Base-by-base conservation (phyloP, 441 rosid species). In the Populus hybrid region DNA sequence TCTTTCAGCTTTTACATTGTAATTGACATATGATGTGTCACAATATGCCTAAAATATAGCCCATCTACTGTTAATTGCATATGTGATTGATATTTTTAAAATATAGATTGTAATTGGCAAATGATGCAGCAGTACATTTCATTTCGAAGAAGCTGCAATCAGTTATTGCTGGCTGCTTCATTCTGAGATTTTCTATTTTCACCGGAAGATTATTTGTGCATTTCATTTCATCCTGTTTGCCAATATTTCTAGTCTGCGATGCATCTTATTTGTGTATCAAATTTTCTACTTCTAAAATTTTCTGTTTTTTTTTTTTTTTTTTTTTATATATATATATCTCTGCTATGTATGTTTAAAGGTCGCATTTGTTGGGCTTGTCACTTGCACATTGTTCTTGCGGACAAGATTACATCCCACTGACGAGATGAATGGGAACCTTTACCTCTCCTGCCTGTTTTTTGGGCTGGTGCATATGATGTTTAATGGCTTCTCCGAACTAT, bases 381-480 rank as follows among this genome's bases (percentile, higher is more conserved):
- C 98, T 66, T 85, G 97, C 86, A 92, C 99, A 24, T 77, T 86
- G 78, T 93, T 93, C 82, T 75, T 88, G 78, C 83, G 97, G 68
- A 93, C 99, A 77, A 87, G 96, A 85, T 19, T 93, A 40, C 98
- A 93, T 79, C 98, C 99, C 65, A 86, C 87, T 4, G 91, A 84
- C 16, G 98, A 95, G 89, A 46, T 32, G 80, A 83, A 84, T 77
- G 99, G 91, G 79, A 84, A 76, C 71, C 91, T 90, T 84, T 95
- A 95, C 82, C 88, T 93, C 67, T 83, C 97, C 70, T 92, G 94
- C 83, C 96, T 93, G 34, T 93, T 93, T 79, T 95, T 85, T 16
- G 98, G 97, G 76, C 84, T 93, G 82, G 87, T 93, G 75, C 98
- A 95, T 79, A 88, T 93, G 93, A 89, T 92, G 97, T 93, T 92